Evolutionary conservation across 192 early-diverging fungal genomes (phyloP), one percentile per base, ranked within the genome.

Genomic region (Rhizophagus sp.): DNA sequence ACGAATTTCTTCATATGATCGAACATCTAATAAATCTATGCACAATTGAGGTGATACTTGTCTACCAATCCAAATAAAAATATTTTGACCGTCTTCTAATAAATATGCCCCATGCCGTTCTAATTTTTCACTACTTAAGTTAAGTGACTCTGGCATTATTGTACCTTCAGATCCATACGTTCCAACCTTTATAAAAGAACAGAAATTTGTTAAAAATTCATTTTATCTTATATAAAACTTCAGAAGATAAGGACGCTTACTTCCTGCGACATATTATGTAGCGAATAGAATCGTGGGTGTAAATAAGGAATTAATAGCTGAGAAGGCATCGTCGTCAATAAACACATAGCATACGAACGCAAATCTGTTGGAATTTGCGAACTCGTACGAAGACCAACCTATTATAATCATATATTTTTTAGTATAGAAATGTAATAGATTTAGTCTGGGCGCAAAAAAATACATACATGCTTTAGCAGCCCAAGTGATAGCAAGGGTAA

Each of bases 61-160:
- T 52, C 95, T 88, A 7, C 95, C 95, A 47, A 99, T 86, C 95
- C 95, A 98, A 65, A 99, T 81, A 83, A 95, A 97, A 27, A 95
- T 90, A 76, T 96, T 95, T 36, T 89, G 83, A 11, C 95, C 91
- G 73, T 93, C 92, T 41, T 96, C 93, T 65, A 99, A 84, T 80
- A 99, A 88, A 83, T 92, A 98, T n/a, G 94, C 82, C 33, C 96
- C 96, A 75, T 92, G 87, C 8, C 94, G 92, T 52, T 95, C 91
- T 8, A 99, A 90, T 79, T 91, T 91, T 81, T 98, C 97, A 44
- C 92, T 92, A 73, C 89, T 94, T 80, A 96, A 81, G 44, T 96
- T 96, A 80, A 97, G 85, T 10, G 86, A 62, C 22, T 91, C 91
- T 1, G 97, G 97, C 82, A 96, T 90, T 44, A 90, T 85, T 39